Conservation (phyloP, 257 asterid genomes). For the Asclepias syriaca region DNA sequence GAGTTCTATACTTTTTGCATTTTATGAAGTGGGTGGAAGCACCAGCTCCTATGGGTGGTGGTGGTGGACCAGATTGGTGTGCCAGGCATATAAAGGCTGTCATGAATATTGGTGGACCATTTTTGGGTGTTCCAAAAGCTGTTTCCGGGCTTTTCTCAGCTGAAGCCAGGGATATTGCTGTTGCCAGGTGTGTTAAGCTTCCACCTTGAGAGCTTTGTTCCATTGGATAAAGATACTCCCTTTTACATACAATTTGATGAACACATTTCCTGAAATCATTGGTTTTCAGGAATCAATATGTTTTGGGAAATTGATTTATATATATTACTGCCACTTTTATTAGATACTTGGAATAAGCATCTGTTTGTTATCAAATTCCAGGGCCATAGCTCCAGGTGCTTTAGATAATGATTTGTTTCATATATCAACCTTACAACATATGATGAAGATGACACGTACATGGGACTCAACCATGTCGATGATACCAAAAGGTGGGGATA, state of each 20-base stretch:
- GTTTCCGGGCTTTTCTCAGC: conserved; percentile 77
- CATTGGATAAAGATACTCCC: neutral
- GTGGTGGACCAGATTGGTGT: conserved; percentile 92
- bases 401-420: conserved; percentile 35
- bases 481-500: conserved; percentile 92
- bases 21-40: conserved; percentile 97
- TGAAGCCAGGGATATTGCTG: conserved; percentile 76
- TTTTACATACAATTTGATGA: neutral
- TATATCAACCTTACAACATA: conserved; percentile 72
- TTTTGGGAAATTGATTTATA: neutral
- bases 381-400: conserved; percentile 20
- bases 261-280: neutral
- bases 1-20: conserved; percentile 76
- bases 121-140: conserved; percentile 80
- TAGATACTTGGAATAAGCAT: conserved; percentile 5
- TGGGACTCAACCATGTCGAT: conserved; percentile 97
- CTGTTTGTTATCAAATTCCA: conserved; percentile 24
- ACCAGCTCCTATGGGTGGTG: conserved; percentile 91
- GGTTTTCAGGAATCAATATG: neutral
- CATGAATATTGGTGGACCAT: conserved; percentile 87
- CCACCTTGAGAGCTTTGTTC: neutral
- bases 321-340: neutral
- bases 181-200: conserved; percentile 47
- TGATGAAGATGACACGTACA: conserved; percentile 92
- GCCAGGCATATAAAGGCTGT: conserved; percentile 81